Conservation (phyloP, 164 flowering plant genomes). For the Chimonanthus salicifolius region DNA sequence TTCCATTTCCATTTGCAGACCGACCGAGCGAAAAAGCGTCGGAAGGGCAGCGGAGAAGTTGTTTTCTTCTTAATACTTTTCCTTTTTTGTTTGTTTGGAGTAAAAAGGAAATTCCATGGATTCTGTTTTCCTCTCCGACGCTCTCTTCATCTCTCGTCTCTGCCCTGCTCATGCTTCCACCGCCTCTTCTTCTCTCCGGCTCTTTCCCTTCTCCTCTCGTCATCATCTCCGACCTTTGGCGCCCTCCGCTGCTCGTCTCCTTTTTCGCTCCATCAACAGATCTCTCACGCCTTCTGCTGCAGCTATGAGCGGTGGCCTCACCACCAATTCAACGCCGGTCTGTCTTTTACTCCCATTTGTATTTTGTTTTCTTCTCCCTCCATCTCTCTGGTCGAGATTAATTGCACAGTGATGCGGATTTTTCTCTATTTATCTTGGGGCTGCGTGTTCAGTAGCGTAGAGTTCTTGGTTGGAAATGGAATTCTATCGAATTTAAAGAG, state of each 20-base stretch:
- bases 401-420: too few relatives aligned
- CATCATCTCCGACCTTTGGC: neutral
- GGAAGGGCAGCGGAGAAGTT: neutral
- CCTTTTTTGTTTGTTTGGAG: too few relatives aligned
- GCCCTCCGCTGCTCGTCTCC: neutral
- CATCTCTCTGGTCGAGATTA: too few relatives aligned
- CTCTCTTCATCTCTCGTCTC: slow-evolving; percentile 18
- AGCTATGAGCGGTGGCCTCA: slow-evolving; percentile 22
- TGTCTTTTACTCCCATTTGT: slow-evolving; percentile 1
- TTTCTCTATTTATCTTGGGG: too few relatives aligned
- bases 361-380: neutral
- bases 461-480: too few relatives aligned
- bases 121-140: slow-evolving; percentile 14
- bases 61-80: neutral
- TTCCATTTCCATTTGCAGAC: neutral
- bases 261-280: neutral
- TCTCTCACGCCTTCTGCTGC: slow-evolving; percentile 6
- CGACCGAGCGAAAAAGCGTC: neutral
- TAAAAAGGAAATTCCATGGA: slow-evolving; percentile 4
- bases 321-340: slow-evolving; percentile 31
- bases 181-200: slow-evolving; percentile 4
- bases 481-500: too few relatives aligned
- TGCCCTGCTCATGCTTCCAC: slow-evolving; percentile 1
- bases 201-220: slow-evolving; percentile 13
- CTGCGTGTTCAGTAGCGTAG: too few relatives aligned